These are phyloP conservation scores for Aspergillus candidus DNA, from an alignment of 2,329 filamentous ascomycete genomes.

Conservation along the genomic window DNA sequence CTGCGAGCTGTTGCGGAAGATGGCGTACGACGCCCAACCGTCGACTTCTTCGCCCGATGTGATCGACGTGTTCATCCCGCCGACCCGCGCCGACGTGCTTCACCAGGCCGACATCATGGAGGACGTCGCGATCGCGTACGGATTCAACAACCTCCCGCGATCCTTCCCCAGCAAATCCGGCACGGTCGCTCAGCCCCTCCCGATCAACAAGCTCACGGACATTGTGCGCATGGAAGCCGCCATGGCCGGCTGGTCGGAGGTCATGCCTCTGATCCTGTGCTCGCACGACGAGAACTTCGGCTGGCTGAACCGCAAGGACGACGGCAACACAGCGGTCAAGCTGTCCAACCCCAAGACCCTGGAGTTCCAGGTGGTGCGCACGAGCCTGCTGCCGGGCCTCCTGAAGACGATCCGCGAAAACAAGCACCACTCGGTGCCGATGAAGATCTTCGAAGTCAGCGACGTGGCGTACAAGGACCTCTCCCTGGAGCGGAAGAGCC, in stretches of 20 bases:
- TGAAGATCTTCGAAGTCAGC: conserved; percentile 86
- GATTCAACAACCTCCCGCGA: conserved; percentile 91
- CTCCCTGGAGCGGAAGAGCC: conserved; percentile 71
- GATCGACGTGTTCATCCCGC: conserved; percentile 74
- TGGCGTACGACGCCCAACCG: conserved; percentile 78
- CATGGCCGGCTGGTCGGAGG: conserved; percentile 93
- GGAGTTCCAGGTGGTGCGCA: conserved; percentile 90
- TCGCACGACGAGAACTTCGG: conserved; percentile 97
- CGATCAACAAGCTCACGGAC: conserved; percentile 90
- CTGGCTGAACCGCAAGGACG: conserved; percentile 86
- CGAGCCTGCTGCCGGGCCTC: conserved; percentile 75
- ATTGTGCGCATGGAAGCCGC: conserved; percentile 84
- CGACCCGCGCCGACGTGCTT: conserved; percentile 87
- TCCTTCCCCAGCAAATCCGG: conserved; percentile 79
- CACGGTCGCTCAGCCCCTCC: conserved; percentile 77
- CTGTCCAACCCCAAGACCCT: conserved; percentile 89
- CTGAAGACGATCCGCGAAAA: conserved; percentile 93
- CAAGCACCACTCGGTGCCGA: conserved; percentile 78
- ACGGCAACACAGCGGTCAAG: conserved; percentile 73
- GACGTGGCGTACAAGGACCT: conserved; percentile 91
- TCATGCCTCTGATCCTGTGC: conserved; percentile 92
- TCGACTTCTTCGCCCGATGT: conserved; percentile 64
- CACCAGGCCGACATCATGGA: conserved; percentile 99
- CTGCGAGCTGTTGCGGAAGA: conserved; percentile 74
- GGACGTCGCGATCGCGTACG: conserved; percentile 92